A percentile compares a stretch with the other conserved stretches of the same genome.
phyloP scores from a whole-genome alignment of 2,329 filamentous ascomycete species.

The Diaporthe nobilis region DNA sequence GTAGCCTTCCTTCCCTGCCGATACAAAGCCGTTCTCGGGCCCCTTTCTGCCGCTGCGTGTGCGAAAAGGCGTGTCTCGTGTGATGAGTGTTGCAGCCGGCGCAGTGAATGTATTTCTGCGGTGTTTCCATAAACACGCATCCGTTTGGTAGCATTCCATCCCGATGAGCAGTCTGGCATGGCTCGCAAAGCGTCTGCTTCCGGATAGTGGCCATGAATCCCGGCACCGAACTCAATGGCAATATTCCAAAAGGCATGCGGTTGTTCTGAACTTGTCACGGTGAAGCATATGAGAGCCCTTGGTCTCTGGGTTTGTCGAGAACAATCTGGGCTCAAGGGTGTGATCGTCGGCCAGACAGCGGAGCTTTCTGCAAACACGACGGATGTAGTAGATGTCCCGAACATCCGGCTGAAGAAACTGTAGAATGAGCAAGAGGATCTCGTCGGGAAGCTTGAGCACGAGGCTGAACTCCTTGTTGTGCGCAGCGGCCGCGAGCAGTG shows the following conservation, averaged over 20 bases:
- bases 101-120: neutral
- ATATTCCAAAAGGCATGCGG: neutral
- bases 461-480: neutral
- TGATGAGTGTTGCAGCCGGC: neutral
- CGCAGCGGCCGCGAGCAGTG: neutral
- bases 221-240: neutral
- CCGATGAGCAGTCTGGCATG: neutral
- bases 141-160: neutral
- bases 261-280: neutral
- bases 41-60: neutral
- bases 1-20: neutral
- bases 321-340: neutral
- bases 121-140: neutral
- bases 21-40: neutral
- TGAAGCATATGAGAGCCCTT: neutral
- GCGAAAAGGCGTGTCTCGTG: neutral
- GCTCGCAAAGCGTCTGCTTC: neutral
- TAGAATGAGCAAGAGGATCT: neutral
- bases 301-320: neutral
- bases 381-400: neutral
- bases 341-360: neutral
- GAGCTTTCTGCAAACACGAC: constrained; percentile 2
- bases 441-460: constrained; percentile 2
- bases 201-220: neutral
- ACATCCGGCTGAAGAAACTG: neutral